Conservation (phyloP, 2,329 filamentous ascomycete genomes). For the Hypoxylon sp. region DNA sequence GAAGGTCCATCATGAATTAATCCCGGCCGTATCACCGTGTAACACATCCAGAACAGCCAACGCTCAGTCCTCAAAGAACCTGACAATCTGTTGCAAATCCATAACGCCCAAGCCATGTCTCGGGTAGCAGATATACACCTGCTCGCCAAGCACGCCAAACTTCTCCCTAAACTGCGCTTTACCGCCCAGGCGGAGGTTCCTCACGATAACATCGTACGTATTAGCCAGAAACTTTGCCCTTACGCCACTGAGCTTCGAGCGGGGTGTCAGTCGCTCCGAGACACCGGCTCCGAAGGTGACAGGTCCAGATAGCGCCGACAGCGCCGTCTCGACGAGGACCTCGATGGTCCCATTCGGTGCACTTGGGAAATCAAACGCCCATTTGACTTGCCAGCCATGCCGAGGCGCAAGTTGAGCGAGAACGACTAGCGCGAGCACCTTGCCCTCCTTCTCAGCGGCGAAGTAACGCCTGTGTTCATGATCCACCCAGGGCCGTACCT, state of each 20-base stretch:
- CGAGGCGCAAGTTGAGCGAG: slow-evolving; percentile 83
- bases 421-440: slow-evolving; percentile 81
- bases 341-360: slow-evolving; percentile 89
- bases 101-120: slow-evolving; percentile 84
- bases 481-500: slow-evolving; percentile 90
- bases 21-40: neutral
- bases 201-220: slow-evolving; percentile 76
- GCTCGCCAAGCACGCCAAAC: slow-evolving; percentile 86
- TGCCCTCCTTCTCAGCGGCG: slow-evolving; percentile 78
- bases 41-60: neutral
- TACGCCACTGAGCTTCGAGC: slow-evolving; percentile 83
- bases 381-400: slow-evolving; percentile 95
- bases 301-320: slow-evolving; percentile 63
- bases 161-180: slow-evolving; percentile 92
- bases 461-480: slow-evolving; percentile 87
- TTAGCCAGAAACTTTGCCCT: slow-evolving; percentile 85
- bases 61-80: slow-evolving; percentile 81
- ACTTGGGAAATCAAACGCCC: slow-evolving; percentile 89
- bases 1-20: neutral
- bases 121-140: slow-evolving; percentile 90
- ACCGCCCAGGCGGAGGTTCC: slow-evolving; percentile 65
- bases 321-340: slow-evolving; percentile 69
- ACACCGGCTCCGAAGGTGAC: slow-evolving; percentile 93
- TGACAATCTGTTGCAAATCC: slow-evolving; percentile 85
- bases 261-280: slow-evolving; percentile 78